phyloP scores from a whole-genome alignment of 768 basidiomycete species.

The Mycena chlorophos region DNA sequence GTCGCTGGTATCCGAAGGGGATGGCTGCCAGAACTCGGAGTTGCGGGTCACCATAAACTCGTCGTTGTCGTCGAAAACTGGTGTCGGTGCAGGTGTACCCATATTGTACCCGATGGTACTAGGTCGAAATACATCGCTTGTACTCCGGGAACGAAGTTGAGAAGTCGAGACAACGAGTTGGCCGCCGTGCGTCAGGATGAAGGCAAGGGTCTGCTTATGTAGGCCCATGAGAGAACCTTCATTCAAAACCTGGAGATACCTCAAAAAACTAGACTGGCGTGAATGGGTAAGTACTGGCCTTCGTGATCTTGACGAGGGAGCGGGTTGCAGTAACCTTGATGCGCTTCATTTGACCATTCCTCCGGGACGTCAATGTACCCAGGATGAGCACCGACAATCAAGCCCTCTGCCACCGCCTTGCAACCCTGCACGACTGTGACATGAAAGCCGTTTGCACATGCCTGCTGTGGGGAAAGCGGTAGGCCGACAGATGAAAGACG shows the following conservation, averaged over 20 bases:
- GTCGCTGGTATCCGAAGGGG: too few species aligned
- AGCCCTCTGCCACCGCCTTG: constrained; percentile 2
- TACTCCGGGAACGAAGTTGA: too few species aligned
- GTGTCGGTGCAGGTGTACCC: too few species aligned
- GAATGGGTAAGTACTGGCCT: background rate
- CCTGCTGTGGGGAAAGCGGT: background rate
- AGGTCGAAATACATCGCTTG: too few species aligned
- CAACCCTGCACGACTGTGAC: constrained; percentile 3
- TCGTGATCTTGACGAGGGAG: constrained; percentile 1
- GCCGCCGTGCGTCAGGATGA: background rate
- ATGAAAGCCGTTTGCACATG: background rate
- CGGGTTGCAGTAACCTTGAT: constrained; percentile 2
- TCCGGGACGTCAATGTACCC: background rate
- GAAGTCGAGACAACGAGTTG: background rate
- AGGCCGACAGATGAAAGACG: constrained; percentile 1
- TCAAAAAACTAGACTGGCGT: background rate
- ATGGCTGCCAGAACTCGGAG: too few species aligned
- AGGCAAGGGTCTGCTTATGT: constrained; percentile 1
- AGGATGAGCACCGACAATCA: background rate
- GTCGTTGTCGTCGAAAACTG: too few species aligned
- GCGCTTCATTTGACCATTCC: background rate
- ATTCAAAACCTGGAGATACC: background rate
- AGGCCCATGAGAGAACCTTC: background rate
- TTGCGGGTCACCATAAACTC: too few species aligned
- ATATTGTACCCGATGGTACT: too few species aligned